Evolutionary conservation across 257 asterid genomes (phyloP).

Genomic region (Solanum commersonii): DNA sequence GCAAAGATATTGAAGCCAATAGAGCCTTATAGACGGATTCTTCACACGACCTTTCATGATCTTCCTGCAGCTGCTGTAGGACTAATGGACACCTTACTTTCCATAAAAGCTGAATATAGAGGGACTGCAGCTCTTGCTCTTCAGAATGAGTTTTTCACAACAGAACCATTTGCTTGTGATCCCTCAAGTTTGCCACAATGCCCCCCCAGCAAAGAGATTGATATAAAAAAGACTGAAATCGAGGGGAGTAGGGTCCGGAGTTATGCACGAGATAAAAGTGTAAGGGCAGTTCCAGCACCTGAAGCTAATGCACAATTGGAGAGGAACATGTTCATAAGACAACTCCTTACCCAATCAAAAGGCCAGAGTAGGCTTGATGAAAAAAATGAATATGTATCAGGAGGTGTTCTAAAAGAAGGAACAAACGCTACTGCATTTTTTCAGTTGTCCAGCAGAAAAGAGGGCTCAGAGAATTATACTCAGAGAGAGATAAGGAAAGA

Average conservation of each 20-base stretch:
- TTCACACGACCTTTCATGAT: not conserved
- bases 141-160: not conserved
- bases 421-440: not conserved
- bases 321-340: not conserved
- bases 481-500: not conserved
- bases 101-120: not conserved
- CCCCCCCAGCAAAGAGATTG: not conserved
- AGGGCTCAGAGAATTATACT: not conserved
- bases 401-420: not conserved
- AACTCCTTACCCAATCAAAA: not conserved
- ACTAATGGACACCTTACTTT: not conserved
- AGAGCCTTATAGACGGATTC: not conserved
- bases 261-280: not conserved
- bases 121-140: not conserved
- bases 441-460: not conserved
- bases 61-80: not conserved
- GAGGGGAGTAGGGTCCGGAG: not conserved
- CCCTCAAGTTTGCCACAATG: not conserved
- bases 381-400: not conserved
- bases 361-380: not conserved
- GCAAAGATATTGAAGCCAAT: not conserved
- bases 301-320: not conserved
- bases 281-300: not conserved
- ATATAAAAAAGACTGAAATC: not conserved
- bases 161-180: not conserved